Conservation (phyloP, 2,329 filamentous ascomycete species). For the Xylariomycetidae sp. region DNA sequence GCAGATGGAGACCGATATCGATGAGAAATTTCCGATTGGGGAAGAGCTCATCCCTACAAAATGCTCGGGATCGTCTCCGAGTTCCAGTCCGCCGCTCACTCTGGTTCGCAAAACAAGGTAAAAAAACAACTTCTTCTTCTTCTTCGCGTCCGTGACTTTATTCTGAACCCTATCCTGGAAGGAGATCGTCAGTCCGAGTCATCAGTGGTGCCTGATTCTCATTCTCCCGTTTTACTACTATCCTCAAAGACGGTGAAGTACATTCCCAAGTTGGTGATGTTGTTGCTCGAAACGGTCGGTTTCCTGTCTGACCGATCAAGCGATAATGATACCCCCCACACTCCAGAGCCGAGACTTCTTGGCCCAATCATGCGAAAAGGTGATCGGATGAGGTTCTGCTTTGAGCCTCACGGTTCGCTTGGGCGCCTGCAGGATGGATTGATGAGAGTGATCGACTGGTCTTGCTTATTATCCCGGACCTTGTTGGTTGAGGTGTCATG, state of each 20-base stretch:
- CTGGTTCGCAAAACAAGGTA: constrained; percentile 2
- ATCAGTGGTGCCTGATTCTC: background rate
- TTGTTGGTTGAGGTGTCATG: too few relatives aligned
- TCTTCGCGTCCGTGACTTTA: too few relatives aligned
- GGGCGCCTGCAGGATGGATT: constrained; percentile 8
- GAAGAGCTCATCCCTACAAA: too few relatives aligned
- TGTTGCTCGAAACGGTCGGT: too few relatives aligned
- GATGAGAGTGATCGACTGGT: constrained; percentile 1
- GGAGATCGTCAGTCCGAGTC: background rate
- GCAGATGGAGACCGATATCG: too few relatives aligned
- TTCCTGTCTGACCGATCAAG: too few relatives aligned
- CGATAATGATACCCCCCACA: too few relatives aligned
- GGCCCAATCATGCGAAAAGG: constrained; percentile 12
- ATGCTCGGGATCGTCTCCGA: constrained; percentile 1
- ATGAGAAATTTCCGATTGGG: constrained; percentile 5
- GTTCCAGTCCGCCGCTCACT: background rate
- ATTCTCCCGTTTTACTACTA: background rate
- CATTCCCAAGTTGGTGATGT: too few relatives aligned
- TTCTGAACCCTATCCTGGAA: too few relatives aligned
- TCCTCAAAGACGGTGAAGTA: too few relatives aligned
- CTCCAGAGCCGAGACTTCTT: too few relatives aligned
- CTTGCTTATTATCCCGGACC: background rate
- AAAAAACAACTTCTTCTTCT: too few relatives aligned
- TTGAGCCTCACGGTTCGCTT: constrained; percentile 19
- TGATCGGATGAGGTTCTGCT: constrained; percentile 10